Evolutionary conservation across 352 stramenopile genomes (phyloP).

Genomic region (Blastocystis hominis): DNA sequence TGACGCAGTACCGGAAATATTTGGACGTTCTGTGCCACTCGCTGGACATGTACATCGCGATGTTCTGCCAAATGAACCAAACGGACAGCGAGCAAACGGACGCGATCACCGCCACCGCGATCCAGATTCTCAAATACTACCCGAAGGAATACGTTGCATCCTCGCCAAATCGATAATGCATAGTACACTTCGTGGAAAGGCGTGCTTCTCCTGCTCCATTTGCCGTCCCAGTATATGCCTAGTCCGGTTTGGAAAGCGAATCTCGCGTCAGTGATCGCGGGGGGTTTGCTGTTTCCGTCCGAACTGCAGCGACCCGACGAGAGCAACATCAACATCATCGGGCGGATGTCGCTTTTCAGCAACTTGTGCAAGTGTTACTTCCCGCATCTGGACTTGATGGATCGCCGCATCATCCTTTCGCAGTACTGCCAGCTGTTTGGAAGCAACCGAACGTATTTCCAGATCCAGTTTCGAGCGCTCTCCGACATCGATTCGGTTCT

Average conservation of each 20-base stretch:
- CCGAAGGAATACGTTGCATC: not conserved
- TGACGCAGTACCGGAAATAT: slow-evolving; percentile 27
- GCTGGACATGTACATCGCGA: not conserved
- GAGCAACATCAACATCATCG: not conserved
- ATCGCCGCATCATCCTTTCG: not conserved
- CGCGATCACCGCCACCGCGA: not conserved
- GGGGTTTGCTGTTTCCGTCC: not conserved
- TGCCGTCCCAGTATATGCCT: not conserved
- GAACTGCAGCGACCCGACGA: not conserved
- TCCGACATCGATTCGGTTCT: not conserved
- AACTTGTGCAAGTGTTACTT: not conserved
- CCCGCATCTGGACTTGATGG: not conserved
- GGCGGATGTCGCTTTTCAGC: not conserved
- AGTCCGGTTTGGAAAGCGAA: not conserved
- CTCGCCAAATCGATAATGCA: not conserved
- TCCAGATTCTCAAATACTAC: slow-evolving; percentile 31
- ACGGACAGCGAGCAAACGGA: not conserved
- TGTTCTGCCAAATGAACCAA: not conserved
- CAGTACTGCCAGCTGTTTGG: slow-evolving; percentile 1
- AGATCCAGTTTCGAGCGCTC: not conserved
- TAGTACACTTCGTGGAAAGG: not conserved
- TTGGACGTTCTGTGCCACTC: slow-evolving; percentile 20
- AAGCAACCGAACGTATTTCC: not conserved
- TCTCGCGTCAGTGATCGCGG: not conserved
- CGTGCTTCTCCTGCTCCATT: not conserved